Conservation (phyloP, 495 filamentous ascomycete genomes). For the Aspergillus avenaceus region DNA sequence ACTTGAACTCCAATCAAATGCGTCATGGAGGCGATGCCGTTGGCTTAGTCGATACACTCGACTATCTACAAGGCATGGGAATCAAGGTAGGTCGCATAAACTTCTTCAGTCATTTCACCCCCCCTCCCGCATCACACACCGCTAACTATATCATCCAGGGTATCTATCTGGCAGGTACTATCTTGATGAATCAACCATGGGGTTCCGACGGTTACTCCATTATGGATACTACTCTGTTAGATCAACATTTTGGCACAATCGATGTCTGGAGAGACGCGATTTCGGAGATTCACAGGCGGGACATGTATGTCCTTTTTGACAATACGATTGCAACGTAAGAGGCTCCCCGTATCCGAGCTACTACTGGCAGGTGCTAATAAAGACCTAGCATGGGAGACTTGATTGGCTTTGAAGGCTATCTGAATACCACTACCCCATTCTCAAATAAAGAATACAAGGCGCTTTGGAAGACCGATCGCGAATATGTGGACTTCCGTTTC, state of each 20-base stretch:
- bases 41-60: constrained; percentile 61
- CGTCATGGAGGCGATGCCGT: constrained; percentile 70
- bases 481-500: constrained; percentile 62
- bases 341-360: not conserved
- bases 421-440: constrained; percentile 65
- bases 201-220: constrained; percentile 63
- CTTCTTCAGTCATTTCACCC: not conserved
- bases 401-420: constrained; percentile 63
- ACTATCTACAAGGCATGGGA: constrained; percentile 73
- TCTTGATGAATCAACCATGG: constrained; percentile 72
- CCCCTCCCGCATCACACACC: not conserved
- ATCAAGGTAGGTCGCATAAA: constrained; percentile 49
- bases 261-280: constrained; percentile 60
- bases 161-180: constrained; percentile 65
- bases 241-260: constrained; percentile 65
- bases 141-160: constrained; percentile 34
- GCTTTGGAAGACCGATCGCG: constrained; percentile 53
- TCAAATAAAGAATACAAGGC: constrained; percentile 51
- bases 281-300: constrained; percentile 58
- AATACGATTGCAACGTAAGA: constrained; percentile 68
- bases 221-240: constrained; percentile 65
- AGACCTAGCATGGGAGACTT: constrained; percentile 56
- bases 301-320: constrained; percentile 70
- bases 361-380: not conserved
- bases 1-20: constrained; percentile 63